These are phyloP conservation scores for Metarhizium anisopliae DNA, from an alignment of 2,329 filamentous ascomycete species.

Conservation along the genomic window DNA sequence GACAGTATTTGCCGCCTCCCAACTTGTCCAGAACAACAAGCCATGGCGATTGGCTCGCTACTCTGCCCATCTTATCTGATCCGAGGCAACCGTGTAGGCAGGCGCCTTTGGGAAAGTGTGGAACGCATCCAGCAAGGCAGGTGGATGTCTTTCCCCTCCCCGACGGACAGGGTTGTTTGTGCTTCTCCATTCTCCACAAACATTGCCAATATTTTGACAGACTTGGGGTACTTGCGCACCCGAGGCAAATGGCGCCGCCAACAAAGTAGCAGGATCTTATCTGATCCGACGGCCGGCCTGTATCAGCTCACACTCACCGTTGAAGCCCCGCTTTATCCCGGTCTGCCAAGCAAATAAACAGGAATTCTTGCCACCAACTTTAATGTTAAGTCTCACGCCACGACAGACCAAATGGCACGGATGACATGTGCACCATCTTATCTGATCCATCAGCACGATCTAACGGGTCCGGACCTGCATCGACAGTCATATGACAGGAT, in stretches of 20 bases:
- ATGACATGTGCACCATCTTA: background rate
- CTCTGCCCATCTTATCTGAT: background rate
- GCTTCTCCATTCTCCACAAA: background rate
- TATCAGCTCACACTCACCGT: background rate
- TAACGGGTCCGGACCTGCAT: background rate
- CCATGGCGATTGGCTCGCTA: no score
- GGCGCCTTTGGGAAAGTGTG: background rate
- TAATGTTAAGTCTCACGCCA: background rate
- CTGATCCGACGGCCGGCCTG: background rate
- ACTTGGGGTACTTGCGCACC: background rate
- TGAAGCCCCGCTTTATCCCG: background rate
- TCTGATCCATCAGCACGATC: background rate
- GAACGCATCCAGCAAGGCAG: background rate
- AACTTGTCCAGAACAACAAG: no score
- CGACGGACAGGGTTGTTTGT: background rate
- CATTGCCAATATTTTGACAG: background rate
- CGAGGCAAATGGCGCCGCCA: background rate
- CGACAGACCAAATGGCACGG: background rate
- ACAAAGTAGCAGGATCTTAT: conserved; percentile 2
- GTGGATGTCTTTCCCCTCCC: background rate
- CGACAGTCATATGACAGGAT: background rate
- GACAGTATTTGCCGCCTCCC: no score
- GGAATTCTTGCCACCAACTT: background rate
- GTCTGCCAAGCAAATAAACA: background rate
- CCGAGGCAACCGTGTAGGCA: background rate